A percentile compares a stretch with the other conserved stretches of the same genome.
phyloP scores from a whole-genome alignment of 2,329 filamentous ascomycete species.

The Trichoderma arundinaceum region DNA sequence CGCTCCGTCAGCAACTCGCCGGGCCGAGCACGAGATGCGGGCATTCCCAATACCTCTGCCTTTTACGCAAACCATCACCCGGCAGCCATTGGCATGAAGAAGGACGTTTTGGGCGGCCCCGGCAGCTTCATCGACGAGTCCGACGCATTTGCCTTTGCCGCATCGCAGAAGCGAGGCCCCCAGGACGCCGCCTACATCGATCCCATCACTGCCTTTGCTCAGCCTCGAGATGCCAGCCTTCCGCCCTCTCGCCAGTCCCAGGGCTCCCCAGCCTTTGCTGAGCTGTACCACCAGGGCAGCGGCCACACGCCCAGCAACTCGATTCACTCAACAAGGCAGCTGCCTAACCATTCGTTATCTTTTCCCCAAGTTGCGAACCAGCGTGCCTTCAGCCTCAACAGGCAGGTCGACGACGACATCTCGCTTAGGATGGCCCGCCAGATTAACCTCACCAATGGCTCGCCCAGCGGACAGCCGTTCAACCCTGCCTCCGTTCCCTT shows the following conservation, averaged over 20 bases:
- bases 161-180: conserved; percentile 42
- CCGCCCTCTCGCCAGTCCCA: conserved; percentile 62
- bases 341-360: conserved; percentile 53
- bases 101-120: conserved; percentile 36
- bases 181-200: conserved; percentile 52
- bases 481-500: conserved; percentile 48
- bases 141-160: conserved; percentile 37
- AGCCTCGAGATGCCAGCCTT: conserved; percentile 60
- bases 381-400: conserved; percentile 46
- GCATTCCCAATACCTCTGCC: conserved; percentile 51
- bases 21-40: conserved; percentile 57
- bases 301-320: conserved; percentile 53
- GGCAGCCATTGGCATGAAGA: conserved; percentile 51
- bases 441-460: conserved; percentile 44
- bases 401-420: conserved; percentile 49
- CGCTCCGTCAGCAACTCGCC: conserved; percentile 63
- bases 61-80: conserved; percentile 55
- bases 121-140: conserved; percentile 38
- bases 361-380: conserved; percentile 50
- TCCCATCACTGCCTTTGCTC: conserved; percentile 39
- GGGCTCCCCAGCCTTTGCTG: conserved; percentile 47
- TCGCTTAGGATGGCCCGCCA: conserved; percentile 44
- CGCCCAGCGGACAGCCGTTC: conserved; percentile 36
- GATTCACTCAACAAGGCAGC: conserved; percentile 54
- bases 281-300: conserved; percentile 39